phyloP scores from a whole-genome alignment of 2,329 filamentous ascomycete species.

The Thielaviopsis musarum region DNA sequence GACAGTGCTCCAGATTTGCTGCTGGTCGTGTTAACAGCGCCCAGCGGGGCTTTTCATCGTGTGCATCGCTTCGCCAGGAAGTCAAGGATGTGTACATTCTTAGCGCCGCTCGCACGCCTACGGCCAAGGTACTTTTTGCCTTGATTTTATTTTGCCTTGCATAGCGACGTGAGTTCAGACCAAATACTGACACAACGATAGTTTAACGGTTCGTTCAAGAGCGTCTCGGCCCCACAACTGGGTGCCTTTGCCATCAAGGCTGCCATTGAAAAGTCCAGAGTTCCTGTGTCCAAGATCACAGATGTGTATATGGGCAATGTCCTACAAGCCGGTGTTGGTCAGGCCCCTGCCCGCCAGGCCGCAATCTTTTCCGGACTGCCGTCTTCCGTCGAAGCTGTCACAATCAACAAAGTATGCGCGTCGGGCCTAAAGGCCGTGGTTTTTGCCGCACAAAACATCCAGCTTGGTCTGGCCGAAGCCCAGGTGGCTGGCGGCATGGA shows the following conservation, averaged over 20 bases:
- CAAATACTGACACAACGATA: conserved; percentile 21
- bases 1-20: neutral
- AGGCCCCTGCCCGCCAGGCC: conserved; percentile 84
- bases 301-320: conserved; percentile 98
- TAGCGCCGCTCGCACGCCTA: conserved; percentile 77
- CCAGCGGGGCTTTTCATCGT: conserved; percentile 26
- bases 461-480: conserved; percentile 74
- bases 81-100: conserved; percentile 88
- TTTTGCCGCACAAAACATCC: conserved; percentile 84
- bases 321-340: conserved; percentile 65
- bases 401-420: conserved; percentile 96
- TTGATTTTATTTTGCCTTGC: neutral
- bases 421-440: conserved; percentile 86
- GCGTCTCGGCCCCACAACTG: conserved; percentile 70
- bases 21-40: neutral
- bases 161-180: neutral
- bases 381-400: conserved; percentile 67
- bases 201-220: conserved; percentile 89
- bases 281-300: conserved; percentile 65
- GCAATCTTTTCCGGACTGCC: conserved; percentile 74
- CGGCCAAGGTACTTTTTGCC: conserved; percentile 50
- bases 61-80: conserved; percentile 37
- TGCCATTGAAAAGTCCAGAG: conserved; percentile 68
- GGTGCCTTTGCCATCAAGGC: conserved; percentile 85
- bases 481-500: conserved; percentile 95